Percentiles rank a stretch among this genome's conserved stretches.
Conservation (phyloP, 2,329 filamentous ascomycete species). For the Colletotrichum spaethianum region DNA sequence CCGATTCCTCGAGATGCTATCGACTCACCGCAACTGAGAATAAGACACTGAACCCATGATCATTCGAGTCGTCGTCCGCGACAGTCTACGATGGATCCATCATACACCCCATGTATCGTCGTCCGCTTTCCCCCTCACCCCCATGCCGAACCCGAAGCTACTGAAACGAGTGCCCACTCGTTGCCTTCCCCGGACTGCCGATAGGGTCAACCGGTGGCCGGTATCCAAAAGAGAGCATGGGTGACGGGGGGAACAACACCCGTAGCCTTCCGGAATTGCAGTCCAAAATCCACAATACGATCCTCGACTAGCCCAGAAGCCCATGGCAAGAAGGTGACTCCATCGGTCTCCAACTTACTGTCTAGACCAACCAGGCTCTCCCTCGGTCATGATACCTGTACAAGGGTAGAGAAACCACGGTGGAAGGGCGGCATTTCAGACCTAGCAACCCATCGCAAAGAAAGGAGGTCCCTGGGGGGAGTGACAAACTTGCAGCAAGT, state of each 20-base stretch:
- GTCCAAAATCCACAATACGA: conserved; percentile 17
- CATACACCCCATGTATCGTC: conserved; percentile 25
- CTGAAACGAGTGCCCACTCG: conserved; percentile 37
- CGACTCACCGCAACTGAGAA: not conserved
- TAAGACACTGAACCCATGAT: not conserved
- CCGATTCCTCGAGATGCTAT: not conserved
- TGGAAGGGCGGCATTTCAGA: not conserved
- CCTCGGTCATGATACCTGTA: not conserved
- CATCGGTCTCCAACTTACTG: not conserved
- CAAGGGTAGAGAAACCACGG: conserved; percentile 4
- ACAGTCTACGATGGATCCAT: conserved; percentile 19
- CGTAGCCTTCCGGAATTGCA: conserved; percentile 37
- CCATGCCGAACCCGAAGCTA: conserved; percentile 24
- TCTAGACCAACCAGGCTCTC: conserved; percentile 1
- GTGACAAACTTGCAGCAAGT: conserved; percentile 23
- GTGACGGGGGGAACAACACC: conserved; percentile 12
- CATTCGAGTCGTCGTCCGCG: not conserved
- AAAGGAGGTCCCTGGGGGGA: not conserved
- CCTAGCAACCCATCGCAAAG: not conserved
- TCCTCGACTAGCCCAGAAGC: conserved; percentile 5
- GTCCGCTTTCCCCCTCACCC: not conserved
- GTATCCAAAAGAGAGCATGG: conserved; percentile 11
- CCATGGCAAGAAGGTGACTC: not conserved
- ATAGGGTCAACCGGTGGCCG: conserved; percentile 26
- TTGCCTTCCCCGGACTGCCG: conserved; percentile 38